Conservation (phyloP, 129 eudicot genomes). For the Chrysanthemum lavandulifolium region DNA sequence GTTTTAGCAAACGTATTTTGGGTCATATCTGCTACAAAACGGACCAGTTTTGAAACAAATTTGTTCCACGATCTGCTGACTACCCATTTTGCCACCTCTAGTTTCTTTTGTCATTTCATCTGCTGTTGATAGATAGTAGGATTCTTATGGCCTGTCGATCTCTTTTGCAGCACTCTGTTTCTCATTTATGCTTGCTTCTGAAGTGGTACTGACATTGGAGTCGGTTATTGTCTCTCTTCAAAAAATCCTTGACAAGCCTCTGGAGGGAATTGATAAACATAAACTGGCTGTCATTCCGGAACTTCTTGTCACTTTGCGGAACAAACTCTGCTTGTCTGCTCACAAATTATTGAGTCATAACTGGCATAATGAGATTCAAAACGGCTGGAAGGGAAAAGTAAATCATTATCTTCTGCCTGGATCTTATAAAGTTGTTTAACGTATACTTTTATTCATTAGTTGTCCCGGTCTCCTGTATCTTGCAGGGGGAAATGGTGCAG, state of each 20-base stretch:
- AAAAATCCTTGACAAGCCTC: slow-evolving; percentile 33
- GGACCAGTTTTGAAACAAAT: no score
- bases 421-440: neutral
- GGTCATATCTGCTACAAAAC: no score
- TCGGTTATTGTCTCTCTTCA: slow-evolving; percentile 47
- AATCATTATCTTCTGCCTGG: slow-evolving; percentile 17
- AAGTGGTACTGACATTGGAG: slow-evolving; percentile 62
- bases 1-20: no score
- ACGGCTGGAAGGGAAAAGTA: slow-evolving; percentile 61
- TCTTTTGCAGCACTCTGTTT: slow-evolving; percentile 54
- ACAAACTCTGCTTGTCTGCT: slow-evolving; percentile 58
- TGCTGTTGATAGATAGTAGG: neutral
- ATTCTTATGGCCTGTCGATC: slow-evolving; percentile 18
- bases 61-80: neutral
- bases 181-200: slow-evolving; percentile 72
- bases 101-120: slow-evolving; percentile 5
- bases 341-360: slow-evolving; percentile 52
- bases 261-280: slow-evolving; percentile 47
- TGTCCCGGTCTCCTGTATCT: slow-evolving; percentile 17
- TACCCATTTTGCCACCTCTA: neutral
- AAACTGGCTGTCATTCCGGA: slow-evolving; percentile 25
- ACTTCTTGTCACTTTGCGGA: slow-evolving; percentile 43
- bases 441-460: slow-evolving; percentile 11
- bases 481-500: slow-evolving; percentile 74
- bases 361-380: slow-evolving; percentile 39